Percentiles rank a stretch among this genome's conserved stretches.
phyloP scores from a whole-genome alignment of 116 monocot species.

The Dioscorea cayenensis region DNA sequence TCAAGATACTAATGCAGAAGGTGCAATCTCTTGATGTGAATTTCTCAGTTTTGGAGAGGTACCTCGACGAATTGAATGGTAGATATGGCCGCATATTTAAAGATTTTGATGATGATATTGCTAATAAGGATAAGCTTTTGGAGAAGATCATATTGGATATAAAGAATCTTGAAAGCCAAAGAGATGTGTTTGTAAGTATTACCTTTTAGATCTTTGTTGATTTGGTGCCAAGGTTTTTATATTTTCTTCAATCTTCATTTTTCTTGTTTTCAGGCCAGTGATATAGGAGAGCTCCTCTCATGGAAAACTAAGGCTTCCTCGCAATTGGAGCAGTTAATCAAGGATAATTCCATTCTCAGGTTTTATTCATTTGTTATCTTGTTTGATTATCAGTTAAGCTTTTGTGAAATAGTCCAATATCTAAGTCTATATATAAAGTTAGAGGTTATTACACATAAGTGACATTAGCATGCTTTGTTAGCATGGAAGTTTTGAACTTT shows the following conservation, averaged over 20 bases:
- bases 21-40: constrained; percentile 83
- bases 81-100: constrained; percentile 82
- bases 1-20: constrained; percentile 96
- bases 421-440: not conserved
- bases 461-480: not conserved
- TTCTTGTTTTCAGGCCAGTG: constrained; percentile 39
- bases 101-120: constrained; percentile 74
- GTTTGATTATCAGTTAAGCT: not conserved
- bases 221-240: not conserved
- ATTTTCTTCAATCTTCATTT: constrained; percentile 1
- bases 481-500: not conserved
- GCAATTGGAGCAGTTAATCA: constrained; percentile 46
- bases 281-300: constrained; percentile 54
- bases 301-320: constrained; percentile 64
- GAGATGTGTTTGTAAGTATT: constrained; percentile 56
- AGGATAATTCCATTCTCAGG: constrained; percentile 71
- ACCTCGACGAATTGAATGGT: constrained; percentile 81
- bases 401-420: not conserved
- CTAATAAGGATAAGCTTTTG: constrained; percentile 35
- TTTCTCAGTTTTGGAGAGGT: constrained; percentile 78
- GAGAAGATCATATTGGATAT: constrained; percentile 49
- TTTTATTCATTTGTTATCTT: constrained; percentile 15
- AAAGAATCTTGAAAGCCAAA: constrained; percentile 39
- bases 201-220: not conserved
- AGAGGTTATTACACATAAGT: not conserved